Conservation (phyloP, 164 flowering plant species). For the Sedum album region DNA sequence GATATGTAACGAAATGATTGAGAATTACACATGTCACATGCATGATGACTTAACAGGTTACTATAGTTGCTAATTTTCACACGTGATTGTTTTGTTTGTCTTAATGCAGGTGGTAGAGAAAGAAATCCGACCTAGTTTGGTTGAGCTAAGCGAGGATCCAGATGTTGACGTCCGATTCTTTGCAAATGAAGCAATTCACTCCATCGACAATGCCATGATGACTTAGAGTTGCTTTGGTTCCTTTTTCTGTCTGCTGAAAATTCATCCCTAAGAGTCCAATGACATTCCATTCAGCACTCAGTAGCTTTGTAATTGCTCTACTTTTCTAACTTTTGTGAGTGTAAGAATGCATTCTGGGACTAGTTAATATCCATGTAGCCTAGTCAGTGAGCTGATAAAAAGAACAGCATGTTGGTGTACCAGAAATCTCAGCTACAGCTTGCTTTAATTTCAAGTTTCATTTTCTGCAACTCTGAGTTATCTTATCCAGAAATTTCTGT, state of each 20-base stretch:
- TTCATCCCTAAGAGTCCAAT: not conserved
- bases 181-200: slow-evolving; percentile 70
- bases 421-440: not conserved
- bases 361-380: not conserved
- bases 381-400: slow-evolving; percentile 1
- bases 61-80: not conserved
- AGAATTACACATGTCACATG: not conserved
- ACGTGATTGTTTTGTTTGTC: not conserved
- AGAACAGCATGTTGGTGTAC: not conserved
- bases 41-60: not conserved
- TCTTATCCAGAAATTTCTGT: not conserved
- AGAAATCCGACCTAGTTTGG: slow-evolving; percentile 70
- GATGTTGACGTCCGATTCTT: slow-evolving; percentile 88
- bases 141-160: slow-evolving; percentile 81
- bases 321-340: not conserved
- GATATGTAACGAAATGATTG: not conserved
- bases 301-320: not conserved
- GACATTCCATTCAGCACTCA: not conserved
- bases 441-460: not conserved
- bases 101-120: slow-evolving; percentile 67
- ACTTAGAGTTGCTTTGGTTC: slow-evolving; percentile 28
- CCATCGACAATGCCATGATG: slow-evolving; percentile 80
- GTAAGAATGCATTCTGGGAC: not conserved
- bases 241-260: not conserved
- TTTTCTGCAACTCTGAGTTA: not conserved